These are phyloP conservation scores for Croton setiger DNA, from an alignment of 441 rosid genomes.

Conservation along the genomic window DNA sequence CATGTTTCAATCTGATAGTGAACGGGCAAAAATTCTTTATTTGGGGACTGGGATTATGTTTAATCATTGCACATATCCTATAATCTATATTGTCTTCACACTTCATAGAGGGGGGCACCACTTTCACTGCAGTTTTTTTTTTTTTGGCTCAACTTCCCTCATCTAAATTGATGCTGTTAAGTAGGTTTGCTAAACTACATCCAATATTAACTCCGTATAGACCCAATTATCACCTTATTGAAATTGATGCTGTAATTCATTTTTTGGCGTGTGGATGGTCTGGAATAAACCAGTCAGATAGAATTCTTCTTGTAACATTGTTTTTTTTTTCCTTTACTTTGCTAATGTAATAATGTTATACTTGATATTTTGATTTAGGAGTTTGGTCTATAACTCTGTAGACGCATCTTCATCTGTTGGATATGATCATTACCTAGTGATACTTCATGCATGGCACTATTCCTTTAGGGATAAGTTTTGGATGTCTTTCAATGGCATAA, in stretches of 20 bases:
- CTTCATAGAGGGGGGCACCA: background rate
- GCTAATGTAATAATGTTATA: background rate
- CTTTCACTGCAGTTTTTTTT: too few species aligned
- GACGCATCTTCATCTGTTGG: background rate
- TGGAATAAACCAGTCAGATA: too few species aligned
- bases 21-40: too few species aligned
- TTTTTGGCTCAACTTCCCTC: background rate
- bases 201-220: too few species aligned
- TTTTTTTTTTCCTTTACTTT: too few species aligned
- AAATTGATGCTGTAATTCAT: too few species aligned
- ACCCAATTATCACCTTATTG: too few species aligned
- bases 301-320: too few species aligned
- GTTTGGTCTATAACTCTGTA: background rate
- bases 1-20: too few species aligned
- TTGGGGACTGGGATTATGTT: too few species aligned
- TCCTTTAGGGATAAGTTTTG: background rate
- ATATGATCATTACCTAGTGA: background rate
- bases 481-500: background rate
- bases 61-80: too few species aligned
- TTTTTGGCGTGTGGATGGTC: too few species aligned
- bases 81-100: background rate
- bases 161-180: background rate
- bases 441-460: background rate
- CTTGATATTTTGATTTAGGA: background rate
- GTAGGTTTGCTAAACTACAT: background rate